Evolutionary conservation across 2,329 filamentous ascomycete species (phyloP), one percentile per base, ranked within the genome.

Genomic region (Fusarium miscanthi): DNA sequence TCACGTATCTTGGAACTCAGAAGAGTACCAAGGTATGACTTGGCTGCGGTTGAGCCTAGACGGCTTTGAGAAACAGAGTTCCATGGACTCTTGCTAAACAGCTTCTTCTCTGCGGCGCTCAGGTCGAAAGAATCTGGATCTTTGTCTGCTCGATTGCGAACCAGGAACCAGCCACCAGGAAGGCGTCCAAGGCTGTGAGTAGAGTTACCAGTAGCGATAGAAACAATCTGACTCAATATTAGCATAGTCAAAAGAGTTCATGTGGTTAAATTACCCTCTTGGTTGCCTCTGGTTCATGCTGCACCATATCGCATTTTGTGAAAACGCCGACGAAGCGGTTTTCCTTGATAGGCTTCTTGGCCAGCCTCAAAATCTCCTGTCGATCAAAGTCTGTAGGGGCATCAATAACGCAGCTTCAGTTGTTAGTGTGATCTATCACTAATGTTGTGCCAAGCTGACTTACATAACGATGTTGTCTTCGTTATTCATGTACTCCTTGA

Each of bases 381-480:
- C 77, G 78, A 3, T 73, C 59, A 9, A 83, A 66, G 52, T 82
- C 79, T 5, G 68, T 78, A 8, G 66, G 72, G 3, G 80, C 81
- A 48, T 80, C 79, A 6, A 78, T 72, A 25, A 81, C 81, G 37
- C 81, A 83, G 21, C 81, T 82, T 30, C 12, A 13, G 4, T 13
- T 16, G 37, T 69, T 14, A 69, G 66, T 6, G 14, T 27, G 3
- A 7, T 2, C 7, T 2, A 27, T 5, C 8, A 13, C 2, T 7
- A 10, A 13, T 23, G 7, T 6, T 6, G 2, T 21, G 2, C 0
- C 37, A 45, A 10, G 6, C 21, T 9, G 0, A 71, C 81, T 76
- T 48, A 83, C 81, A 84, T 81, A 21, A 84, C 78, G 25, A 83
- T 80, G 37, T 82, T 84, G 35, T 81, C 77, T 7, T 73, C 72